Evolutionary conservation across 345 rosid species (phyloP), one percentile per base, ranked within the genome.

Genomic region (Moricandia moricandioides): DNA sequence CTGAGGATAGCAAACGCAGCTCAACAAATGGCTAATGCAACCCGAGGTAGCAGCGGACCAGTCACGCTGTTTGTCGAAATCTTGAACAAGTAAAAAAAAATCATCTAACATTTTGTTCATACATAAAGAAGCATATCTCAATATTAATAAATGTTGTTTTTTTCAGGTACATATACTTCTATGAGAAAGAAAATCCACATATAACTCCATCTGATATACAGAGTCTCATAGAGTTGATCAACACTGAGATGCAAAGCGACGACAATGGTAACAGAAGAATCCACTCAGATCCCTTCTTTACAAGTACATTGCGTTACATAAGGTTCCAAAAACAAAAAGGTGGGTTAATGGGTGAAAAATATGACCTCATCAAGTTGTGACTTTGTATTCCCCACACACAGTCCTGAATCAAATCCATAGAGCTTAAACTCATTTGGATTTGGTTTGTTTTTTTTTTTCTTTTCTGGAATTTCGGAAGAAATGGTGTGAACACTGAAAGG

Each of bases 1-100:
- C 73, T 93, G 73, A 82, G 98, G 78, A 93, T 93, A 67, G 96
- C 98, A 4, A 91, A 91, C 80, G 92, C 96, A 67, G 96, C 97
- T 65, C 98, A 93, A 83, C 92, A 93, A 73, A 89, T 93, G 91
- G 82, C 88, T 39, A 93, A 70, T 65, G 89, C 85, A 54, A 84
- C 88, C 7, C 71, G 98, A 54, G 97, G 96, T 63, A 86, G 83
- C 82, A 84, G 85, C 35, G 96, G 97, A 65, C 90, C 98, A 10
- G 92, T 88, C 40, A 82, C 82, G 0, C 91, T 93, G 67, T 89
- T 89, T 74, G 89, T 91, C 12, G 97, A 91, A 83, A 91, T 91
- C 78, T 81, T 93, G 82, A 93, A 89, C 86, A 91, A 91, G 98
- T 90, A 73, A 14, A 7, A 21, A 33, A 74, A 21, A 54, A 16